phyloP scores from a whole-genome alignment of 371 early-diverging fungal genomes.

The Apophysomyces elegans region DNA sequence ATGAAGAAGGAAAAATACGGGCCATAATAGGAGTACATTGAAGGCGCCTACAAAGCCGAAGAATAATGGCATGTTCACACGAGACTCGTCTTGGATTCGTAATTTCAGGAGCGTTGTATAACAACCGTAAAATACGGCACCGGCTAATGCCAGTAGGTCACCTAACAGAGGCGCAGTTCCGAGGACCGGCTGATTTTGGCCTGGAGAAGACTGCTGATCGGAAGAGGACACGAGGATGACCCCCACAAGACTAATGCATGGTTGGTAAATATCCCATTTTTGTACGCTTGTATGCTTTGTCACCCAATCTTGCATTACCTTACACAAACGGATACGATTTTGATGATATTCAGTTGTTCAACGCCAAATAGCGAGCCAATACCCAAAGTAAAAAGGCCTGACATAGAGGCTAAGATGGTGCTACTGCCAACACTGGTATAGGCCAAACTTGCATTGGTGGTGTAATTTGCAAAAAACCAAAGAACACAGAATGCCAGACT shows the following conservation, averaged over 20 bases:
- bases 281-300: not conserved
- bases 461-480: conserved; percentile 83
- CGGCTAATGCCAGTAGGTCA: conserved; percentile 70
- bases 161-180: conserved; percentile 56
- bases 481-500: conserved; percentile 78
- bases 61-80: conserved; percentile 78
- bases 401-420: conserved; percentile 77
- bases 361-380: conserved; percentile 71
- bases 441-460: conserved; percentile 77
- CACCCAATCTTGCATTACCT: conserved; percentile 37
- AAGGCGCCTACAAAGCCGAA: conserved; percentile 85
- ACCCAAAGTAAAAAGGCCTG: conserved; percentile 73
- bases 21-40: conserved; percentile 74
- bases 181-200: not conserved
- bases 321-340: conserved; percentile 61
- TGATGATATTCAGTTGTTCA: conserved; percentile 60
- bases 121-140: conserved; percentile 81
- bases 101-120: conserved; percentile 78
- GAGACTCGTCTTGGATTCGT: conserved; percentile 70
- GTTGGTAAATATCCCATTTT: not conserved
- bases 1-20: conserved; percentile 69
- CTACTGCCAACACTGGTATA: conserved; percentile 84
- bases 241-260: conserved; percentile 52
- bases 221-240: conserved; percentile 62
- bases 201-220: conserved; percentile 27